Percentiles rank a stretch among this genome's conserved stretches.
phyloP scores from a whole-genome alignment of 352 stramenopile species.

The Globisporangium heterothallicum region DNA sequence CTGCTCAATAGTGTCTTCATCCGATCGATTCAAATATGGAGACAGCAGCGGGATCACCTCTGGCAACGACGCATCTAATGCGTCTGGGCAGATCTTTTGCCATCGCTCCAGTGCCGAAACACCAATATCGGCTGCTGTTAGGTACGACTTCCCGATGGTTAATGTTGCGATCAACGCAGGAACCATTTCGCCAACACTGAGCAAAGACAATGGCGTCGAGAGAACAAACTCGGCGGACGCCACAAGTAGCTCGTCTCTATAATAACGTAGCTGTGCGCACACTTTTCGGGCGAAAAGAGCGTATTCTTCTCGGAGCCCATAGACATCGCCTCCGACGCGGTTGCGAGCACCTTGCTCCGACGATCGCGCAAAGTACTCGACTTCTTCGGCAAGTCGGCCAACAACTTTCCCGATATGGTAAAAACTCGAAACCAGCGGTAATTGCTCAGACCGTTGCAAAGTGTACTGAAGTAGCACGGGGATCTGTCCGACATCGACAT shows the following conservation, averaged over 20 bases:
- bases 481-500: conserved; percentile 17
- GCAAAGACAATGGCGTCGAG: conserved; percentile 34
- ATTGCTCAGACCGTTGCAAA: conserved; percentile 18
- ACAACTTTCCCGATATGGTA: conserved; percentile 56
- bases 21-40: conserved; percentile 48
- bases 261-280: conserved; percentile 53
- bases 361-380: conserved; percentile 21
- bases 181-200: conserved; percentile 23
- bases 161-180: conserved; percentile 44
- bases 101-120: conserved; percentile 53
- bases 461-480: conserved; percentile 29
- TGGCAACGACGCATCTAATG: conserved; percentile 30
- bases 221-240: conserved; percentile 57
- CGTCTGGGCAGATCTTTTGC: conserved; percentile 22
- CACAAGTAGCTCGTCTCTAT: conserved; percentile 74
- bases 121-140: conserved; percentile 52
- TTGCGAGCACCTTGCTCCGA: neutral
- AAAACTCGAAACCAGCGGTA: conserved; percentile 54
- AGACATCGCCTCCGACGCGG: neutral
- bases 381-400: conserved; percentile 18
- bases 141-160: conserved; percentile 54
- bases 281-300: conserved; percentile 36
- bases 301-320: conserved; percentile 22
- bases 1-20: conserved; percentile 5
- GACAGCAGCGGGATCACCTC: conserved; percentile 41